Base-by-base conservation (phyloP, 108 stramenopile genomes). In the Nitzschia putrida region DNA sequence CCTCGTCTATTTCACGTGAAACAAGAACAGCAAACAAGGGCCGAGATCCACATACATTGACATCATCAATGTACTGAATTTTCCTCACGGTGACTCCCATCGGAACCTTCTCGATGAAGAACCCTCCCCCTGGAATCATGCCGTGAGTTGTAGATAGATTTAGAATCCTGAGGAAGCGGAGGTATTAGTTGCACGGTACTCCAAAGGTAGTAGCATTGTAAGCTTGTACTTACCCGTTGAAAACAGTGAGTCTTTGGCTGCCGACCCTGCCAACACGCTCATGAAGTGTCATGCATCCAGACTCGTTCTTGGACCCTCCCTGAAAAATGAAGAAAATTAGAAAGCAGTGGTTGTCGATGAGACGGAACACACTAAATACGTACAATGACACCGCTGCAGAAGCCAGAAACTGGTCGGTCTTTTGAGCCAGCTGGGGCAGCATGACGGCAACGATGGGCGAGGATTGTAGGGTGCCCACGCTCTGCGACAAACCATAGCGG, bases 241-340 rank as follows among this genome's bases (percentile, higher is more conserved):
- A 91, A 11, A 88, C 57, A 22, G 93, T 91, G 20, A 94, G 56
- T 37, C 93, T 51, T 77, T 94, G 93, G 54, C 87, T 91, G 18
- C 93, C 93, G 72, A 91, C 82, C 34, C 88, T 73, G 24, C 93
- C 93, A 67, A 94, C 91, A 29, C 93, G 79, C 73, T 94, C 93
- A 64, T 94, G 93, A 16, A 94, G 40, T 23, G 93, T 90, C 45
- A 94, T 69, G 72, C 88, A 94, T 12, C 87, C 88, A 25, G 54
- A 70, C n/a, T 77, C 57, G n/a, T 26, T 18, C 47, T 58, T 54
- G 45, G 53, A 42, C 12, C 40, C 18, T 37, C 43, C 11, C 39
- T 66, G 25, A 0, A 24, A 63, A 23, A 22, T 3, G 8, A 24
- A 55, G 3, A 24, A 22, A 21, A 55, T 55, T 13, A 55, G 54